These are phyloP conservation scores for Pontederia crassipes DNA, from an alignment of 176 grass and related monocot genomes.

Conservation along the genomic window DNA sequence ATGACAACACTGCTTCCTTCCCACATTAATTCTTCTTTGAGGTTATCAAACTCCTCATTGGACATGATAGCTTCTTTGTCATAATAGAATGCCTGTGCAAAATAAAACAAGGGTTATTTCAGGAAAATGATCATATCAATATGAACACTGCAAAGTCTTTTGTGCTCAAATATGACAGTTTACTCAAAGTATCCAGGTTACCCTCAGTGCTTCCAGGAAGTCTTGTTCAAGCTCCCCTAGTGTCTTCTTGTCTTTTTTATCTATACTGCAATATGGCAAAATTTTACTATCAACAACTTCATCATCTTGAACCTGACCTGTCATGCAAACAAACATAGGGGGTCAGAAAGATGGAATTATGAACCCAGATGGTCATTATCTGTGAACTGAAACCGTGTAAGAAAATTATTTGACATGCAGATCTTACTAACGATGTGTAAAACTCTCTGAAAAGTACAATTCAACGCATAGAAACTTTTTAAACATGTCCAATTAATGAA, in stretches of 20 bases:
- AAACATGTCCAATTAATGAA: too few relatives aligned
- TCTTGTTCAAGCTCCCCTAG: conserved; percentile 91
- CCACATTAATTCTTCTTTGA: conserved; percentile 99
- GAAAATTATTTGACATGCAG: too few relatives aligned
- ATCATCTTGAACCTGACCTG: conserved; percentile 43
- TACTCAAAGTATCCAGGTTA: conserved; percentile 1
- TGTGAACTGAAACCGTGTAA: too few relatives aligned
- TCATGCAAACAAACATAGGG: neutral
- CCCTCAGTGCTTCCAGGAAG: conserved; percentile 71
- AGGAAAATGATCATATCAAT: neutral
- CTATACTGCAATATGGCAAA: conserved; percentile 75
- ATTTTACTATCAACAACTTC: conserved; percentile 65
- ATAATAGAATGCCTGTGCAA: conserved; percentile 64
- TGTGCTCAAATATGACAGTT: too few relatives aligned
- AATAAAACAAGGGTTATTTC: neutral
- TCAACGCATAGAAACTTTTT: too few relatives aligned
- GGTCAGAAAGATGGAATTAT: too few relatives aligned
- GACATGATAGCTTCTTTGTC: conserved; percentile 88
- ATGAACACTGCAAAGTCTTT: too few relatives aligned
- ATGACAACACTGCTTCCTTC: conserved; percentile 95
- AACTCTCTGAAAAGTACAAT: too few relatives aligned
- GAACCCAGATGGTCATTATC: too few relatives aligned
- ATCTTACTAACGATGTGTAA: too few relatives aligned
- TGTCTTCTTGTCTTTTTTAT: conserved; percentile 65
- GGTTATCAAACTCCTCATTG: conserved; percentile 95